These are phyloP conservation scores for Cercospora beticola DNA, from an alignment of 2,329 filamentous ascomycete genomes.

Conservation along the genomic window DNA sequence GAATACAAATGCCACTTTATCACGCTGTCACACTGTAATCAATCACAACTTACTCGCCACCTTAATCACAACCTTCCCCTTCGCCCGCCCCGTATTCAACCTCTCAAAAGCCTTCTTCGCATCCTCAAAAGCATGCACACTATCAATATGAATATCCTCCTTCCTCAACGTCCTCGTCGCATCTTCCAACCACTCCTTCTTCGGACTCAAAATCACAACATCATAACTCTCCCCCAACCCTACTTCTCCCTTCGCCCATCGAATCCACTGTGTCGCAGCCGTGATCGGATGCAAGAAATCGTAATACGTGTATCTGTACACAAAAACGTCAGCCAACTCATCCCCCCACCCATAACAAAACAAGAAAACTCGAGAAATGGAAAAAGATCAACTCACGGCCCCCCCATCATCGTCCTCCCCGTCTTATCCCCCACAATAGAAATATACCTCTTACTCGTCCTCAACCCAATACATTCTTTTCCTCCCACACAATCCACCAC, in stretches of 20 bases:
- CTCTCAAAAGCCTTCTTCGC: constrained; percentile 42
- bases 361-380: not conserved
- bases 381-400: constrained; percentile 19
- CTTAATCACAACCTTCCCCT: constrained; percentile 38
- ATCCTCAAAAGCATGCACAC: constrained; percentile 58
- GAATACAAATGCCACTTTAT: not conserved
- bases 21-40: not conserved
- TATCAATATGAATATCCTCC: constrained; percentile 57
- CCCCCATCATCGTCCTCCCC: constrained; percentile 36
- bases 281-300: constrained; percentile 29
- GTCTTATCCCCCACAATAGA: constrained; percentile 45
- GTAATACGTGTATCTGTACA: constrained; percentile 32
- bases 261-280: constrained; percentile 32
- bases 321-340: not conserved
- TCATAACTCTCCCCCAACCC: constrained; percentile 39
- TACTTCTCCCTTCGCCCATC: constrained; percentile 43
- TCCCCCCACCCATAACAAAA: too few relatives aligned
- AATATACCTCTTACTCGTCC: constrained; percentile 51
- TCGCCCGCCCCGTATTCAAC: constrained; percentile 37
- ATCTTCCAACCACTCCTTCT: constrained; percentile 51
- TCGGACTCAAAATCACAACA: constrained; percentile 46
- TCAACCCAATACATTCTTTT: constrained; percentile 36
- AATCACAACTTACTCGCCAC: constrained; percentile 11
- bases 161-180: constrained; percentile 55
- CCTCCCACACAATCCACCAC: constrained; percentile 61